Evolutionary conservation across 2,329 filamentous ascomycete genomes (phyloP), one percentile per base, ranked within the genome.

Genomic region (Monilinia fructicola): DNA sequence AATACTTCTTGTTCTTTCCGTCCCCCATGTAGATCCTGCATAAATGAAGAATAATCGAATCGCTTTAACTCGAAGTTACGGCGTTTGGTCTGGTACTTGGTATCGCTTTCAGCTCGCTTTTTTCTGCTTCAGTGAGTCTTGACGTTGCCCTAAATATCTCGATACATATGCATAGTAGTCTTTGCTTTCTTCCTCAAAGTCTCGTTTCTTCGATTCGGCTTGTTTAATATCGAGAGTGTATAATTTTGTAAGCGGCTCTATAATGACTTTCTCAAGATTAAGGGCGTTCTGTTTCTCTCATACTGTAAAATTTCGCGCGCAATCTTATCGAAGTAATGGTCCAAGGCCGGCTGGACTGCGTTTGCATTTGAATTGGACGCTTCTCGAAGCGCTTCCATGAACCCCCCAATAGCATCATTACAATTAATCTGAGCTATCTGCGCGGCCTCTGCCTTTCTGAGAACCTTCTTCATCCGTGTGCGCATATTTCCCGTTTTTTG

Each of bases 11-110:
- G 95, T 74, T 99, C 95, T 77, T 98, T 99, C 69, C 95, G 89
- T n/a, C 95, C 95, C 40, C 95, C 95, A 70, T 98, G 95, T n/a
- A 99, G 83, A 80, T 99, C 95, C 75, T 98, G 94, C 91, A 99
- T 96, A 76, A 98, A 99, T 18, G 92, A 97, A 3, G 94, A 98
- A 77, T 99, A 99, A 78, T 99, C 96, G 74, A 99, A 99, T 12
- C 96, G 89, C 80, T 96, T 97, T 67, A 99, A 84, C 80, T 99
- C 95, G 74, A 99, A 99, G 72, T 93, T 97, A 54, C 92, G 89
- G 71, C 93, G 87, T 81, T 98, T 98, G 55, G 85, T 88, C 77
- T 98, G 94, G 76, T 98, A 99, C 76, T 99, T 99, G 42, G 91
- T 90, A 77, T 99, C 95, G 73, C 93, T 97, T 73, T 97, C 93